These are phyloP conservation scores for Globisporangium parvum DNA, from an alignment of 352 stramenopile genomes.

Conservation along the genomic window DNA sequence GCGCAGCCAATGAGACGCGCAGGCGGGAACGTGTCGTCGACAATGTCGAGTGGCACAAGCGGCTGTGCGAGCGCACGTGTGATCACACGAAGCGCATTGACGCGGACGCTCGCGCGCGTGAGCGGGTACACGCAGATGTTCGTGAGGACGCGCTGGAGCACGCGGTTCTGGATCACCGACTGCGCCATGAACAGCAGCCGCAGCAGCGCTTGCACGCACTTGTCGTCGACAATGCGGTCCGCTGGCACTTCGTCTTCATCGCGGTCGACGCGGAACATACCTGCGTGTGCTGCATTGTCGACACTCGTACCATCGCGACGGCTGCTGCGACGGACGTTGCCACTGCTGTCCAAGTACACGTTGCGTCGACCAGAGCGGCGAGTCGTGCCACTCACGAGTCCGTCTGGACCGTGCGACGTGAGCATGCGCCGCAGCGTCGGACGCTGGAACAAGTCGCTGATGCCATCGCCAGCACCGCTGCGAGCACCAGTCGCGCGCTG, in stretches of 20 bases:
- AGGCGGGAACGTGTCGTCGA: conserved; percentile 56
- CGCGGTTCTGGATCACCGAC: conserved; percentile 76
- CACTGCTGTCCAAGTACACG: conserved; percentile 36
- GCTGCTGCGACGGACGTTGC: conserved; percentile 21
- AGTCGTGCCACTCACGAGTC: conserved; percentile 21
- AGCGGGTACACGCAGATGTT: conserved; percentile 81
- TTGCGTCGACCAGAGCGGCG: conserved; percentile 34
- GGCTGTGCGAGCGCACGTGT: conserved; percentile 41
- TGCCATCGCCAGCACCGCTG: conserved; percentile 36
- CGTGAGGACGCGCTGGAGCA: conserved; percentile 67
- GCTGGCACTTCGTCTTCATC: conserved; percentile 59
- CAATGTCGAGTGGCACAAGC: conserved; percentile 25
- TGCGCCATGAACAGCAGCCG: conserved; percentile 77
- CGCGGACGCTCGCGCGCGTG: conserved; percentile 53
- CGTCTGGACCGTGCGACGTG: conserved; percentile 62
- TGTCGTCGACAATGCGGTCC: conserved; percentile 67
- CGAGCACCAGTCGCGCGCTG: conserved; percentile 16
- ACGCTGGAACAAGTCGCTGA: conserved; percentile 61
- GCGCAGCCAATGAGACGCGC: conserved; percentile 43
- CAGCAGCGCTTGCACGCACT: conserved; percentile 56
- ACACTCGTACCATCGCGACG: conserved; percentile 33
- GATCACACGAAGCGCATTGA: conserved; percentile 56
- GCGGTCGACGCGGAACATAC: conserved; percentile 64
- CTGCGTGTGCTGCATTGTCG: conserved; percentile 24
- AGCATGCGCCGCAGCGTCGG: conserved; percentile 77